phyloP scores from a whole-genome alignment of 2,329 filamentous ascomycete species.

The Berkeleyomyces basicola region DNA sequence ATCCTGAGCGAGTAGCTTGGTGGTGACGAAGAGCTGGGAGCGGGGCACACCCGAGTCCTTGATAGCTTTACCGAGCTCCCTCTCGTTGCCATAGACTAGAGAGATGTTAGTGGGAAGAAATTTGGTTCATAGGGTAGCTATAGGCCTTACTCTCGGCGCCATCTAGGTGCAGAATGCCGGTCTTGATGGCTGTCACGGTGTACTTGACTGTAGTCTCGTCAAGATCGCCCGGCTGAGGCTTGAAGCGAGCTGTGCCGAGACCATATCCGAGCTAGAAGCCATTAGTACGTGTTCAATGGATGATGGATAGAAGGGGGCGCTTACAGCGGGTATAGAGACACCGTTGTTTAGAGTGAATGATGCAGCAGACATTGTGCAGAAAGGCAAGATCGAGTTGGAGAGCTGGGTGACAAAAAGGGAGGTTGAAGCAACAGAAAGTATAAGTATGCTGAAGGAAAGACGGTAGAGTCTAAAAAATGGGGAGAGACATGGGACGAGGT shows the following conservation, averaged over 20 bases:
- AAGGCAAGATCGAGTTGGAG: not conserved
- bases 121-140: not conserved
- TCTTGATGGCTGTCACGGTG: conserved; percentile 45
- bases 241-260: conserved; percentile 51
- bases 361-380: not conserved
- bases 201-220: conserved; percentile 35
- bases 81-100: conserved; percentile 45
- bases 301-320: conserved; percentile 14
- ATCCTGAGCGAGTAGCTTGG: conserved; percentile 33
- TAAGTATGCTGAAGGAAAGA: not conserved
- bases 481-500: not conserved
- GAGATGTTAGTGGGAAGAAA: not conserved
- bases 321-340: conserved; percentile 52
- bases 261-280: conserved; percentile 50
- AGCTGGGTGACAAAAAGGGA: not conserved
- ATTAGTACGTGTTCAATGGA: not conserved
- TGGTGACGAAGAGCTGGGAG: conserved; percentile 51
- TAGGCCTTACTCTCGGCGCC: conserved; percentile 45
- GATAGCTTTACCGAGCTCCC: conserved; percentile 56
- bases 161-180: conserved; percentile 59
- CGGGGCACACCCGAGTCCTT: conserved; percentile 47
- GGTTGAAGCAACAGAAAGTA: not conserved
- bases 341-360: conserved; percentile 57
- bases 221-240: conserved; percentile 29
- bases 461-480: too few species aligned